These are phyloP conservation scores for Haematococcus lacustris DNA, from an alignment of 139 green algal species.

Conservation along the genomic window DNA sequence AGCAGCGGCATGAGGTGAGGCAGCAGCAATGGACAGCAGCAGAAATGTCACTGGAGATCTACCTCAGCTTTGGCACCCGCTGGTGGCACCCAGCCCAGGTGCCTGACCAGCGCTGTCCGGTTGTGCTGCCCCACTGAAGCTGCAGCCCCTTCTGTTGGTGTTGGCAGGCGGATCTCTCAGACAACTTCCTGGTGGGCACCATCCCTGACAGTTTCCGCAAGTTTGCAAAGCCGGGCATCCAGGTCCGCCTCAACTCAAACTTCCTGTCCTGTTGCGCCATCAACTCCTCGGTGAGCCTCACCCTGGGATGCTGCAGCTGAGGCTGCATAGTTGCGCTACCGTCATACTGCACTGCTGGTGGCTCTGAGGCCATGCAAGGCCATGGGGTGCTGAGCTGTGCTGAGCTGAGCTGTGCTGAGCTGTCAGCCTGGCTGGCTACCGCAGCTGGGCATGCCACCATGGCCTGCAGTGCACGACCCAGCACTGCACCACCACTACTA, in stretches of 20 bases:
- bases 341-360: neutral
- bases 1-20: too few species aligned
- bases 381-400: neutral
- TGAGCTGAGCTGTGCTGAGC: neutral
- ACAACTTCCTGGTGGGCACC: neutral
- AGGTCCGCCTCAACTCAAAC: neutral
- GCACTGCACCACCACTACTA: too few species aligned
- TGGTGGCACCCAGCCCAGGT: too few species aligned
- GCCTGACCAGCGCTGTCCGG: too few species aligned
- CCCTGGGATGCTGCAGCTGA: too few species aligned
- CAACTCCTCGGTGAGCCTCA: neutral
- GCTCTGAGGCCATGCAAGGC: neutral
- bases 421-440: neutral
- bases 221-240: neutral
- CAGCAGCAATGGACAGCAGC: too few species aligned
- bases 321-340: neutral
- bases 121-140: too few species aligned
- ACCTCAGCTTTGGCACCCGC: too few species aligned
- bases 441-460: neutral
- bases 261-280: slow-evolving; percentile 2
- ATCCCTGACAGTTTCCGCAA: neutral
- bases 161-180: neutral
- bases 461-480: neutral
- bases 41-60: too few species aligned
- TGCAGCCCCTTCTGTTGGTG: too few species aligned